Percentiles rank a stretch among this genome's conserved stretches.
Conservation (phyloP, 2,329 filamentous ascomycete species). For the Macrophomina tecta region DNA sequence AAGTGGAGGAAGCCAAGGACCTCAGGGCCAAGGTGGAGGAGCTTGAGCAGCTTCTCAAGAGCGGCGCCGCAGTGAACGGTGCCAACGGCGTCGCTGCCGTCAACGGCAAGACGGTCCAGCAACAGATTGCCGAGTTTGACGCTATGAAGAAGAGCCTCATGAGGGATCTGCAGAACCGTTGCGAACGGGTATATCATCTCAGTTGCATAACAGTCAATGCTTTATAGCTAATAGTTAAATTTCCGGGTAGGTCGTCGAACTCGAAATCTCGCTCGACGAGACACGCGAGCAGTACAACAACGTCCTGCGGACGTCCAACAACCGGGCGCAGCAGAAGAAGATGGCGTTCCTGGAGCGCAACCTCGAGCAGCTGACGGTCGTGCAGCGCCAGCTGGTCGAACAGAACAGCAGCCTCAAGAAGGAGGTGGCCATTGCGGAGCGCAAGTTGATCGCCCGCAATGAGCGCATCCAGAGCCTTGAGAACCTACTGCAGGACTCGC, state of each 20-base stretch:
- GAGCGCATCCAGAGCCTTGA: constrained; percentile 96
- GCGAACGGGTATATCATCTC: constrained; percentile 72
- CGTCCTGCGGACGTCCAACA: constrained; percentile 94
- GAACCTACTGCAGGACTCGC: constrained; percentile 89
- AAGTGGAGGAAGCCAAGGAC: constrained; percentile 80
- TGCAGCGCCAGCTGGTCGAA: constrained; percentile 96
- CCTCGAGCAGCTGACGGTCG: constrained; percentile 94
- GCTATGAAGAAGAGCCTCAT: constrained; percentile 99
- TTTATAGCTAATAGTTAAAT: constrained; percentile 25
- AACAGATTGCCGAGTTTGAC: constrained; percentile 98
- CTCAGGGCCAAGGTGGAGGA: constrained; percentile 83
- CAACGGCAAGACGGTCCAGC: constrained; percentile 90
- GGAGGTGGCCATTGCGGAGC: constrained; percentile 97
- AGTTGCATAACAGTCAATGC: constrained; percentile 31
- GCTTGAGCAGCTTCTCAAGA: constrained; percentile 75
- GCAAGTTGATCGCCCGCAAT: constrained; percentile 94
- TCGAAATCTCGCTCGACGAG: constrained; percentile 96
- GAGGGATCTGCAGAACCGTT: constrained; percentile 97
- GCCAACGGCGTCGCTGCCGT: constrained; percentile 63
- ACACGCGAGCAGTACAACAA: constrained; percentile 99
- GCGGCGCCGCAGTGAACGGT: constrained; percentile 56
- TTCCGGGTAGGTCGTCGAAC: constrained; percentile 72
- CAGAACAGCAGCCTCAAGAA: constrained; percentile 98
- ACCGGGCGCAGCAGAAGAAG: constrained; percentile 99
- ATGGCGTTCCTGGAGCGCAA: constrained; percentile 99